A percentile compares a stretch with the other conserved stretches of the same genome.
Conservation (phyloP, 768 basidiomycete genomes). For the Ramaria sp. region DNA sequence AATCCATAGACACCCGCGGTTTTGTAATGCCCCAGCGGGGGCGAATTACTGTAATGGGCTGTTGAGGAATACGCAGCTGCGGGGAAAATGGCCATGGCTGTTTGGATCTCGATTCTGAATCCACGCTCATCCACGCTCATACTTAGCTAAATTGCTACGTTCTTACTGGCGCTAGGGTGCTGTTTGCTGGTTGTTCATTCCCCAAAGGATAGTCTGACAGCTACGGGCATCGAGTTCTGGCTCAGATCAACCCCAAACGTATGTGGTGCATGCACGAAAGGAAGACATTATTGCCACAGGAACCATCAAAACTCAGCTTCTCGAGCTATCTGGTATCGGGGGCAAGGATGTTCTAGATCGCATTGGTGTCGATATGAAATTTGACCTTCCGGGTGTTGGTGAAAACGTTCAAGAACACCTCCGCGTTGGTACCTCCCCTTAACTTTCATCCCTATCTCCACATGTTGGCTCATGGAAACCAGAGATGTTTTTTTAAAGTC, state of each 20-base stretch:
- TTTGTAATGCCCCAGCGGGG: too few relatives aligned
- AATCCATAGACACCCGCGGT: too few relatives aligned
- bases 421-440: slow-evolving; percentile 5
- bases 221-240: slow-evolving; percentile 36
- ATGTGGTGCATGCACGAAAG: slow-evolving; percentile 29
- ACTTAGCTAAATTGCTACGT: slow-evolving; percentile 2
- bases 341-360: slow-evolving; percentile 33
- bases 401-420: slow-evolving; percentile 46
- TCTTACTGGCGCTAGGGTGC: slow-evolving; percentile 18
- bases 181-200: neutral
- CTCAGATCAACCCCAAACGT: slow-evolving; percentile 12
- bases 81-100: too few relatives aligned
- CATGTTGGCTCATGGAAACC: too few relatives aligned
- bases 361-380: slow-evolving; percentile 35
- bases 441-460: too few relatives aligned
- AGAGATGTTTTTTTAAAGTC: too few relatives aligned
- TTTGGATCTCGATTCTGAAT: too few relatives aligned
- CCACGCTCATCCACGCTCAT: neutral
- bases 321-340: slow-evolving; percentile 65
- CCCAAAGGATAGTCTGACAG: slow-evolving; percentile 20
- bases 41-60: too few relatives aligned
- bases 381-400: slow-evolving; percentile 72
- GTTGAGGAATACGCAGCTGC: too few relatives aligned
- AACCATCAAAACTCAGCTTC: slow-evolving; percentile 37
- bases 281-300: slow-evolving; percentile 44